Conservation (phyloP, 345 rosid genomes). For the Citrus reticulata region DNA sequence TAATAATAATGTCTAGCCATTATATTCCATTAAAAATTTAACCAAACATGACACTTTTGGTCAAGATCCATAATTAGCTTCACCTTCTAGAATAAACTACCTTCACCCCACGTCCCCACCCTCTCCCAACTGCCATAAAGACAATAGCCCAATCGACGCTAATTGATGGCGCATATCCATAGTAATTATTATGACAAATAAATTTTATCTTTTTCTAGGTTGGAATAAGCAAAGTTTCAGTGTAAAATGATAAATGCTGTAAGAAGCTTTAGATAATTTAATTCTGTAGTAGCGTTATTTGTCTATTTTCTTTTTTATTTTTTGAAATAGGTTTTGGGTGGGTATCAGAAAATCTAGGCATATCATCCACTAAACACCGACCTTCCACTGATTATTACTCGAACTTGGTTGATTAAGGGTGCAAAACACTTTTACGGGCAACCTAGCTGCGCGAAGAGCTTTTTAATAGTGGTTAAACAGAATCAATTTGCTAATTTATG, state of each 20-base stretch:
- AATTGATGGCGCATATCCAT: background rate
- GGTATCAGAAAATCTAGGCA: too few relatives aligned
- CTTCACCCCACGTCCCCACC: constrained; percentile 34
- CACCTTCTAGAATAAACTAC: constrained; percentile 24
- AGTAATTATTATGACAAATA: background rate
- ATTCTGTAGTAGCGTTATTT: too few relatives aligned
- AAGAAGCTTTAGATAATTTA: background rate
- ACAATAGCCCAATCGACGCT: constrained; percentile 16
- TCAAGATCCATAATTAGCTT: constrained; percentile 44
- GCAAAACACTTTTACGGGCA: too few relatives aligned
- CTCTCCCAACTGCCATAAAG: constrained; percentile 37
- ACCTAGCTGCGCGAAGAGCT: too few relatives aligned
- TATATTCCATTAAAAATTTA: constrained; percentile 20
- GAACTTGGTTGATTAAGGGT: too few relatives aligned
- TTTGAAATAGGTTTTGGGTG: too few relatives aligned
- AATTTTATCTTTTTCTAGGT: background rate
- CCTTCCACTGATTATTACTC: too few relatives aligned
- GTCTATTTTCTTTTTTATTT: too few relatives aligned
- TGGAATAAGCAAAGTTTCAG: background rate
- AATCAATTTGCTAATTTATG: background rate
- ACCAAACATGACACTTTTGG: constrained; percentile 27
- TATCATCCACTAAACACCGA: too few relatives aligned
- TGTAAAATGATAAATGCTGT: background rate
- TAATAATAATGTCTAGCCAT: constrained; percentile 1
- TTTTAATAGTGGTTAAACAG: background rate